Evolutionary conservation across 306 rosid species (phyloP), one percentile per base, ranked within the genome.

Genomic region (Alnus rubra): DNA sequence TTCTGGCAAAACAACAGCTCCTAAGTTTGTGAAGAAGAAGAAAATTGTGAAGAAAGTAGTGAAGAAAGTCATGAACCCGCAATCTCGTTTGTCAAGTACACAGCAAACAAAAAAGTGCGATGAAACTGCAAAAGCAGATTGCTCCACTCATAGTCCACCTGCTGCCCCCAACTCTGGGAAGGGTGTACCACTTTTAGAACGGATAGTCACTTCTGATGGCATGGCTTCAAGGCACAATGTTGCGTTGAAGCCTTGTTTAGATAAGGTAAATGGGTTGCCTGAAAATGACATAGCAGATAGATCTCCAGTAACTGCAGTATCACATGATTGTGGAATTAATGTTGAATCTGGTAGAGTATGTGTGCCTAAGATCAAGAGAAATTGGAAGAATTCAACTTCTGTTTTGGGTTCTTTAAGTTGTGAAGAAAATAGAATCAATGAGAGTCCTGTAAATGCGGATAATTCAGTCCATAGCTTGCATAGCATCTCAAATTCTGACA

Each of bases 1-100:
- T 69, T 64, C 84, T 55, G 77, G 73, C n/a, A 90, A 83, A 69
- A 70, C 72, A 53, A 9, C 87, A 54, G 13, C 82, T 23, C 35
- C 44, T 16, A 91, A 75, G 74, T 74, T 85, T 80, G 73, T 78
- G 48, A 91, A 85, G 90, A 95, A 89, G 96, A 91, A 86, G 78
- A 93, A 82, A 81, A 48, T 88, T 58, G 88, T 90, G 69, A 93
- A 89, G 84, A 95, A 82, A 86, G 65, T 82, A 76, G 96, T 88
- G 82, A 93, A 88, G 84, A 89, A 81, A 84, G 91, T 78, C 58
- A 62, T 14, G 44, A 89, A 85, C 30, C 81, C 84, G 69, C 84
- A 35, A 14, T 28, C 85, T 59, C 31, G 52, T 53, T 54, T 77
- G 76, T 82, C 79, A 54, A 82, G 74, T 49, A 82, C 88, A 2